Base-by-base conservation (phyloP, 108 stramenopile species). In the Cyclotella cryptica region DNA sequence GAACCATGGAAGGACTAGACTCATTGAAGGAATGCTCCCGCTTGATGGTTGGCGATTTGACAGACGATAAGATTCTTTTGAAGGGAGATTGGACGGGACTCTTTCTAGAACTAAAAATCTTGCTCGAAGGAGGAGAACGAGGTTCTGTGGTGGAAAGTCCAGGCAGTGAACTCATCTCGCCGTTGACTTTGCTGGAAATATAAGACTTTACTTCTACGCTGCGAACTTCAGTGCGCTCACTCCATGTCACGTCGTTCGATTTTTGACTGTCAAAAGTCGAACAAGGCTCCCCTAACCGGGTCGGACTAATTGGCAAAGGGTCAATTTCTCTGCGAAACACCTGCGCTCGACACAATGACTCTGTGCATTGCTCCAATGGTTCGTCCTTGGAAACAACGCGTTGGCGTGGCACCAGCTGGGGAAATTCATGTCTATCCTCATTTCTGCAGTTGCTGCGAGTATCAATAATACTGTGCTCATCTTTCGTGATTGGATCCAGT, bases 31-130 rank as follows among this genome's bases (percentile, higher is more conserved):
- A 13, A 18, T 51, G 3, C 26, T 59, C 57, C 3, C 30, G 24
- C 0, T 22, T 72, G 14, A 11, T n/a, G 15, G 60, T 24, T 29
- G 22, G 58, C 30, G 46, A 29, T 21, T 53, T 74, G 9, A 18
- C 60, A 24, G 62, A 62, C 39, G 72, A 74, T 39, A 53, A 39
- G 44, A 63, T 43, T 42, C 18, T 66, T 55, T 55, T 65, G 51
- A 53, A 44, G 22, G 41, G 65, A 46, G 65, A 44, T 46, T 66
- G 19, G 41, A 19, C 3, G 26, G 67, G 40, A 35, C 19, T 68
- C 19, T 40, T 17, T 35, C 5, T 40, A 39, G 18, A 18, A 40
- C 28, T 41, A 19, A 58, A 3, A 58, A 26, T 7, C 22, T 58
- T 24, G 19, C 57, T 28, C 26, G 35, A 19, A 35, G 15, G 8